These are phyloP conservation scores for Caryopteris hybrid DNA, from an alignment of 305 asterid genomes.

Conservation along the genomic window DNA sequence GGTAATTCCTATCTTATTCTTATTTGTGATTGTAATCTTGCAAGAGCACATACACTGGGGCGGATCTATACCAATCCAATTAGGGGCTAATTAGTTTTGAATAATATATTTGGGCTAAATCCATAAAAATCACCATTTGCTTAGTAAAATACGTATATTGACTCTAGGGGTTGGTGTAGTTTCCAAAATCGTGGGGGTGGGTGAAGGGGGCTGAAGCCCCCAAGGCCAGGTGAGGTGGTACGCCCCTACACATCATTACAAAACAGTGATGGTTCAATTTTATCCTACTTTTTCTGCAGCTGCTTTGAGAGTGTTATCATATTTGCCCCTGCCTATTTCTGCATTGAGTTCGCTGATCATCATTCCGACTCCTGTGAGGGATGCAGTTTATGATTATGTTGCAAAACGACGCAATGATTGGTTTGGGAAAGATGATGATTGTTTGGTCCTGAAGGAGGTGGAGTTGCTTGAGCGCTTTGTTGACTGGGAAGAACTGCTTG, in stretches of 20 bases:
- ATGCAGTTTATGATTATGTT: constrained; percentile 69
- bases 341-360: constrained; percentile 54
- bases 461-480: constrained; percentile 81
- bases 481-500: constrained; percentile 75
- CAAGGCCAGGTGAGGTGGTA: too few relatives aligned
- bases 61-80: too few relatives aligned
- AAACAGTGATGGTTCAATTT: background rate
- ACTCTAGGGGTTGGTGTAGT: too few relatives aligned
- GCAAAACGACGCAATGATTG: constrained; percentile 72
- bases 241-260: background rate
- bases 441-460: constrained; percentile 69
- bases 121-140: too few relatives aligned
- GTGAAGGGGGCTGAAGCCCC: too few relatives aligned
- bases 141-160: too few relatives aligned
- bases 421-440: constrained; percentile 74
- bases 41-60: background rate
- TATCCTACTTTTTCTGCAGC: constrained; percentile 44
- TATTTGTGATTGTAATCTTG: background rate
- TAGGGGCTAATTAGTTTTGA: too few relatives aligned
- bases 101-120: too few relatives aligned
- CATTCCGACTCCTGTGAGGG: constrained; percentile 73
- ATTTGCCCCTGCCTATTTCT: constrained; percentile 76
- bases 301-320: constrained; percentile 68
- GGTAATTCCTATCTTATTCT: constrained; percentile 35
- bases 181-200: too few relatives aligned